These are phyloP conservation scores for Colletotrichum lini DNA, from an alignment of 2,329 filamentous ascomycete species.

Conservation along the genomic window DNA sequence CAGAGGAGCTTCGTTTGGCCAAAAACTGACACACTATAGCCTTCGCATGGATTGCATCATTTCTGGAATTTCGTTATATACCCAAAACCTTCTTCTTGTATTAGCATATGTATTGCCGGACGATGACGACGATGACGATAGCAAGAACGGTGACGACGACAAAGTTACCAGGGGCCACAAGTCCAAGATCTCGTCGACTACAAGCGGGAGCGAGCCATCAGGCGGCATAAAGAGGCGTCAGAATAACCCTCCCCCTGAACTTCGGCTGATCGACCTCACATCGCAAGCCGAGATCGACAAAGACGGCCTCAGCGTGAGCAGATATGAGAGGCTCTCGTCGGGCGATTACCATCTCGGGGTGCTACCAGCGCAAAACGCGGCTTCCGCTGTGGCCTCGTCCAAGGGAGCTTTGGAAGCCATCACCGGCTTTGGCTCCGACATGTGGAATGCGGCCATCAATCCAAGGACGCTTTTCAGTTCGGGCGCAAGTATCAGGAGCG, in stretches of 20 bases:
- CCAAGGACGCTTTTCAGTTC: conserved; percentile 91
- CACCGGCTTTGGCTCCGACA: conserved; percentile 78
- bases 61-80: conserved; percentile 97
- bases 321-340: conserved; percentile 87
- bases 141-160: conserved; percentile 56
- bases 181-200: conserved; percentile 60
- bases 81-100: conserved; percentile 88
- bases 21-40: conserved; percentile 61
- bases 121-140: conserved; percentile 77
- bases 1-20: neutral
- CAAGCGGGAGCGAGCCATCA: conserved; percentile 70
- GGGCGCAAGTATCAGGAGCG: conserved; percentile 80
- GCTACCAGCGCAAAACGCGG: conserved; percentile 80
- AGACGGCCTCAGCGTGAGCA: conserved; percentile 86
- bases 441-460: conserved; percentile 94
- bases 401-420: conserved; percentile 84
- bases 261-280: conserved; percentile 90
- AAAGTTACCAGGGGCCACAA: conserved; percentile 55
- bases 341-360: conserved; percentile 94
- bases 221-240: conserved; percentile 79
- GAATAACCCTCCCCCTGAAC: conserved; percentile 87
- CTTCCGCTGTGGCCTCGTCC: conserved; percentile 74
- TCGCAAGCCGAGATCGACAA: conserved; percentile 91
- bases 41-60: conserved; percentile 98
- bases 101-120: conserved; percentile 90